Conservation (phyloP, 2,329 filamentous ascomycete species). For the Fusarium euwallaceae region DNA sequence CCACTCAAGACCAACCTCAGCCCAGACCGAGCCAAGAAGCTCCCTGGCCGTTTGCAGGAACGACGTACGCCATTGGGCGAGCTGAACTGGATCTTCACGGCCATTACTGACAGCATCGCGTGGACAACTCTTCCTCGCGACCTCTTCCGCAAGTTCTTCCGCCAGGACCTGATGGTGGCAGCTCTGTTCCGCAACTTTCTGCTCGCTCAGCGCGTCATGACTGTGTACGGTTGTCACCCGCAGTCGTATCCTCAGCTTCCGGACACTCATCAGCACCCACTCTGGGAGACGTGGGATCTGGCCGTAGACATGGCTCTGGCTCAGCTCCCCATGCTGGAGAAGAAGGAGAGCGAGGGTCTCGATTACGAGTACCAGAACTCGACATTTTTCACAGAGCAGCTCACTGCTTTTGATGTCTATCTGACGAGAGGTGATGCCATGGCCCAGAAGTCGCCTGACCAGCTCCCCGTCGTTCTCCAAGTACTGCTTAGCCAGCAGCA, state of each 20-base stretch:
- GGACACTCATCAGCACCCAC: conserved; percentile 91
- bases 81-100: conserved; percentile 99
- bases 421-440: conserved; percentile 84
- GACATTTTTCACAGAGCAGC: conserved; percentile 95
- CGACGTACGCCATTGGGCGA: conserved; percentile 93
- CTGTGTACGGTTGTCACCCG: conserved; percentile 94
- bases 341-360: conserved; percentile 77
- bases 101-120: conserved; percentile 98
- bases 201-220: conserved; percentile 94
- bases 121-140: conserved; percentile 95
- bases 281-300: conserved; percentile 98
- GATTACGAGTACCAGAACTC: conserved; percentile 96
- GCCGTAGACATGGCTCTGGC: conserved; percentile 95
- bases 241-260: conserved; percentile 93
- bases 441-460: conserved; percentile 89
- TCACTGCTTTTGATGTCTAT: conserved; percentile 98
- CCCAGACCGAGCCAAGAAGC: conserved; percentile 86
- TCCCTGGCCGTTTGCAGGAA: conserved; percentile 93
- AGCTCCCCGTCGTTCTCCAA: conserved; percentile 95
- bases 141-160: conserved; percentile 95
- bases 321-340: conserved; percentile 88
- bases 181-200: conserved; percentile 97
- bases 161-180: conserved; percentile 99
- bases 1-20: conserved; percentile 77
- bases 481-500: conserved; percentile 97